These are phyloP conservation scores for Picea mariana DNA, from an alignment of 83 land plant species.

Conservation along the genomic window DNA sequence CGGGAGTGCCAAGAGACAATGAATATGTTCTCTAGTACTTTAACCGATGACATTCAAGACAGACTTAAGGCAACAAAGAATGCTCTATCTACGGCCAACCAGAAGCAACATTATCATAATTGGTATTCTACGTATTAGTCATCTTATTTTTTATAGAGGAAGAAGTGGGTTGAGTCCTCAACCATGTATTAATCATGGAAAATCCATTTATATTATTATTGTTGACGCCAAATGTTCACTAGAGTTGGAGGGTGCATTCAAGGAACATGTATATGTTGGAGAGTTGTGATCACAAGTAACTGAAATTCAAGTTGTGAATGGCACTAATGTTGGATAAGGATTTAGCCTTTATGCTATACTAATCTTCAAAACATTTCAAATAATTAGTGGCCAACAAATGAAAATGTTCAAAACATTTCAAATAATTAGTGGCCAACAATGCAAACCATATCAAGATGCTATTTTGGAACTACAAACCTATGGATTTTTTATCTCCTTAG, in stretches of 20 bases:
- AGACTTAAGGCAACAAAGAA: too few relatives aligned
- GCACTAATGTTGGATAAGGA: background rate
- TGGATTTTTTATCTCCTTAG: too few relatives aligned
- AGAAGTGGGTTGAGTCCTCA: too few relatives aligned
- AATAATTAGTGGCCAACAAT: background rate
- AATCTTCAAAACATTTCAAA: background rate
- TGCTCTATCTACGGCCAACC: too few relatives aligned
- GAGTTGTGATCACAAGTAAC: background rate
- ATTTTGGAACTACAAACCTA: too few relatives aligned
- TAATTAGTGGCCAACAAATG: background rate
- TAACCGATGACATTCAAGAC: too few relatives aligned
- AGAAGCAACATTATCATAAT: too few relatives aligned
- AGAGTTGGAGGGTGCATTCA: conserved; percentile 6
- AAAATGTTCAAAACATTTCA: background rate
- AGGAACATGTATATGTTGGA: background rate
- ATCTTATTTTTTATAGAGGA: too few relatives aligned
- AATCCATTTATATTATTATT: conserved; percentile 39
- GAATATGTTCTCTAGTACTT: too few relatives aligned
- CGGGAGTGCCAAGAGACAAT: too few relatives aligned
- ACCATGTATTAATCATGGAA: conserved; percentile 67
- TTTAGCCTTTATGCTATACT: background rate
- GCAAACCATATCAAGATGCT: too few relatives aligned
- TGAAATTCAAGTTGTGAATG: conserved; percentile 5
- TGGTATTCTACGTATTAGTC: too few relatives aligned
- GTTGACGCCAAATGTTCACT: background rate